Base-by-base conservation (phyloP, 1,284 basidiomycete species). In the Trichosporon sp. region DNA sequence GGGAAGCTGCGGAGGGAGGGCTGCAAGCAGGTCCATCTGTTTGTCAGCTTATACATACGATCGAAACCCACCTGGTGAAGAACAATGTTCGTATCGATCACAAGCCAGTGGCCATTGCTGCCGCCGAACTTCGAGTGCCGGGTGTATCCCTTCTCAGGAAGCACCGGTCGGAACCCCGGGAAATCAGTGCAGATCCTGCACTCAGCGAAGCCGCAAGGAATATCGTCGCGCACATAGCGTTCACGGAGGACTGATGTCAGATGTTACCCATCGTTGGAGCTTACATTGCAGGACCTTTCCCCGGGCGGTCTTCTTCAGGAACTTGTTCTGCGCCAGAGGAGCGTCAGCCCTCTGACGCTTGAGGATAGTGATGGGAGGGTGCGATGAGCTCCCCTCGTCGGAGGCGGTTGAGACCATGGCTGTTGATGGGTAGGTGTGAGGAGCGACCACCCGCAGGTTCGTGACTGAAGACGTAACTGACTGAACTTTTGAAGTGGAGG, bases 31-130 rank as follows among this genome's bases (percentile, higher is more conserved):
- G 83, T 98, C 96, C 91, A 98, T 96, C 92, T 97, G 81, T 16
- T 11, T 4, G 76, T 48, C n/a, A 43, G 72, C 63, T n/a, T 8
- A 51, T 19, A 14, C 5, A 1, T 46, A 16, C 0, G 11, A 12
- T 0, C 5, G 14, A 10, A 35, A 26, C 88, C 59, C 68, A 91
- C 92, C 87, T 98, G 95, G 54, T 94, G 90, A 11, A 99, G 87
- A 76, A 98, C 93, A 6, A 98, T 90, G 83, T 99, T 99, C 31
- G 97, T 98, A 83, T 99, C 97, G 14, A 96, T 91, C 4, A 99
- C 85, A 37, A 98, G 82, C 81, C 91, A 96, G 80, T 98, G 93
- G 0, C 92, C 83, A 26, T 77, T 71, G 21, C 73, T 75, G 19
- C 71, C 73, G 31, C 70, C 73, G 72, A 77, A 81, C 68, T 79